Conservation (phyloP, 176 grass and related monocot species). For the Secale cereale region DNA sequence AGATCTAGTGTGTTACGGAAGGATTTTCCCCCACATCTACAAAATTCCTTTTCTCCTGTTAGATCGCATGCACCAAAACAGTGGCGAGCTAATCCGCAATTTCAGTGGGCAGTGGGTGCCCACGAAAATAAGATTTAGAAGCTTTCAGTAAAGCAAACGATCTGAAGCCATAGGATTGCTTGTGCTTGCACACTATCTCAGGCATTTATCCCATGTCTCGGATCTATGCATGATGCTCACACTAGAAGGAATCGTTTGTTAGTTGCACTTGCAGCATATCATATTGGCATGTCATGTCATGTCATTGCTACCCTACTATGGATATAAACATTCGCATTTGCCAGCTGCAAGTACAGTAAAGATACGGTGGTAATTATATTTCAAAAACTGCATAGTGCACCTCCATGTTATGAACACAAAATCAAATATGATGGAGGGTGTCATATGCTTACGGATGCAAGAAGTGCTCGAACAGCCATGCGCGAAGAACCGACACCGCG, state of each 20-base stretch:
- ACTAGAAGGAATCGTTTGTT: constrained; percentile 31
- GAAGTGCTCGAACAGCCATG: constrained; percentile 97
- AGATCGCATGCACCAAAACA: constrained; percentile 1
- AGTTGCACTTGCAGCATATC: constrained; percentile 12
- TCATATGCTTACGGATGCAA: constrained; percentile 85
- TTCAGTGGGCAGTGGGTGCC: background rate
- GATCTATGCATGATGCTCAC: constrained; percentile 20
- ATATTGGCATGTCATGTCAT: constrained; percentile 33
- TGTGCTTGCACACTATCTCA: constrained; percentile 14
- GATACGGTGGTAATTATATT: background rate
- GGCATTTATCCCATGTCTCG: constrained; percentile 29
- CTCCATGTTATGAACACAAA: background rate
- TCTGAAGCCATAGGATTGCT: constrained; percentile 5
- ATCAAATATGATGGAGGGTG: background rate
- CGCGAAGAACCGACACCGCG: constrained; percentile 88
- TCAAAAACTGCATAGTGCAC: background rate
- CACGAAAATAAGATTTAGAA: constrained; percentile 8
- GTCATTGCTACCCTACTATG: constrained; percentile 10
- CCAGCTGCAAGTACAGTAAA: constrained; percentile 31
- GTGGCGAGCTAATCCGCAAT: background rate
- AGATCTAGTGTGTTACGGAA: background rate
- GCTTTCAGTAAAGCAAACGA: constrained; percentile 18
- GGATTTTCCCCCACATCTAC: background rate
- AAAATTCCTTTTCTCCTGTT: background rate
- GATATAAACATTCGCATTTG: constrained; percentile 23